Conservation (phyloP, 352 stramenopile genomes). For the Phytophthora pluvialis region DNA sequence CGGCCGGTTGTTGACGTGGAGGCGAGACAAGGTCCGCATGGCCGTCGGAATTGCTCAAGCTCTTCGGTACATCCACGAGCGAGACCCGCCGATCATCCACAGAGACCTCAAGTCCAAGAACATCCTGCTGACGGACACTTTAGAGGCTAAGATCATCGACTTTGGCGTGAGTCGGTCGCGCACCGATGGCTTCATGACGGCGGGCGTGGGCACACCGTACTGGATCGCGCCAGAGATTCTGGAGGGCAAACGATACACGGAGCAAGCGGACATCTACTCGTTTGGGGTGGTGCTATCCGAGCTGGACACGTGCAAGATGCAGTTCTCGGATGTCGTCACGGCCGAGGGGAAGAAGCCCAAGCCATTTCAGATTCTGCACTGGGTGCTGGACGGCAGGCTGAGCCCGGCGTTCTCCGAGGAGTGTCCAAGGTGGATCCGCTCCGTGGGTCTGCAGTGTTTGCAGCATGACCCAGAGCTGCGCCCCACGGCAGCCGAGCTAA, state of each 20-base stretch:
- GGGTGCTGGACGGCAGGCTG: conserved; percentile 46
- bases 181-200: conserved; percentile 36
- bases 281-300: conserved; percentile 62
- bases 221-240: conserved; percentile 57
- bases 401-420: conserved; percentile 44
- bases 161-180: conserved; percentile 45
- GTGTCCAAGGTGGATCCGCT: conserved; percentile 47
- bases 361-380: conserved; percentile 49
- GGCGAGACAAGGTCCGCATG: conserved; percentile 37
- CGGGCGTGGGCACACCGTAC: conserved; percentile 37
- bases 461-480: conserved; percentile 19
- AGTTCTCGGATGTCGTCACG: conserved; percentile 31
- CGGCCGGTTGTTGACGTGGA: conserved; percentile 26
- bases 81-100: conserved; percentile 39
- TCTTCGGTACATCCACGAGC: conserved; percentile 41
- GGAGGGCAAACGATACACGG: conserved; percentile 44
- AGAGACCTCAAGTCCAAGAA: conserved; percentile 56
- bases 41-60: conserved; percentile 39
- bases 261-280: conserved; percentile 74
- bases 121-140: conserved; percentile 36
- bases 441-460: conserved; percentile 14
- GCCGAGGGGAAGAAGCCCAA: conserved; percentile 32
- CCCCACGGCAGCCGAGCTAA: conserved; percentile 20
- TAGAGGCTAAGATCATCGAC: conserved; percentile 48
- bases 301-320: conserved; percentile 42